Evolutionary conservation across 352 stramenopile species (phyloP), one percentile per base, ranked within the genome.

Genomic region (Achlya hypogyna): DNA sequence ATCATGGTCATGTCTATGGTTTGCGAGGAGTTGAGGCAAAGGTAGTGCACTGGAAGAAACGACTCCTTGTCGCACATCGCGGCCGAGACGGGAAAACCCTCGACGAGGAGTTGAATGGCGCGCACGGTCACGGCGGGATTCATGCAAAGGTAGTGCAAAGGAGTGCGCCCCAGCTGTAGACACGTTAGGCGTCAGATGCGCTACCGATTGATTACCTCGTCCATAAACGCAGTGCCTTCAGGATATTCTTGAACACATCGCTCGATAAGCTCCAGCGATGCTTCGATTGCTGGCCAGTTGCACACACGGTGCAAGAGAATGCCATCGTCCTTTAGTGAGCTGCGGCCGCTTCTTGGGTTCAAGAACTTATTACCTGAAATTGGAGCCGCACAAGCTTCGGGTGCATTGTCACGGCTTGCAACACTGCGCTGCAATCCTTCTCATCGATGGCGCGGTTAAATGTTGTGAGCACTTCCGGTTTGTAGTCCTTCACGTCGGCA

Each of bases 291-390:
- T 2, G 72, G 64, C 45, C 82, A 71, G 0, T 62, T 65, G 22
- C 82, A 90, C 40, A 87, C 69, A 1, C 82, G 67, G 63, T 88
- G 82, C 53, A 90, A 68, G 22, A 78, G 72, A 27, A 86, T 16
- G 14, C 69, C 74, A 16, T 74, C 78, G 22, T 82, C 70, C 78
- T 88, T 45, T 23, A 31, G 2, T 0, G 23, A 58, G 6, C 23
- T 53, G 16, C 18, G n/a, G 22, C 27, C 16, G 22, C 18, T 58
- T n/a, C 59, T 58, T 10, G 22, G 9, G 16, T 23, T 23, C 16
- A 2, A 28, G 54, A 32, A 18, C 10, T 4, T 5, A 14, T 18
- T 59, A 67, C 60, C 10, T 60, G 29, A 10, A 60, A 18, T 12
- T 29, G 60, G 16, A 22, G 32, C 32, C 35, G 29, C 8, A 67